Conservation (phyloP, 352 stramenopile genomes). For the Blastocystis sp. region DNA sequence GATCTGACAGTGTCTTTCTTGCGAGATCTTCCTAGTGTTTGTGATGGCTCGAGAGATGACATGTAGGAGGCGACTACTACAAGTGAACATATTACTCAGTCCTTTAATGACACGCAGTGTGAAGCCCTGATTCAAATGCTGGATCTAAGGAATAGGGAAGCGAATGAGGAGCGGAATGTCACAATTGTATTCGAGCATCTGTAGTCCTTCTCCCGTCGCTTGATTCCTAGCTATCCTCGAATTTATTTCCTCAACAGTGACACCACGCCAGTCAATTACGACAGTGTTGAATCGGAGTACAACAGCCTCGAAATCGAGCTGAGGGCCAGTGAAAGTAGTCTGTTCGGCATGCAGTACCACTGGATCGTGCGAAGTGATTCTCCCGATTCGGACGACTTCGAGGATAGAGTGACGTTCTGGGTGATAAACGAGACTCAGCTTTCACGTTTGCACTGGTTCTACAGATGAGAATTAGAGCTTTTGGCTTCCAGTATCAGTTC, state of each 20-base stretch:
- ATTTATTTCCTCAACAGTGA: conserved; percentile 25
- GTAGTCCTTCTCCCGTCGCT: not conserved
- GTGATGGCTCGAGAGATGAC: not conserved
- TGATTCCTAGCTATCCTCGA: conserved; percentile 5
- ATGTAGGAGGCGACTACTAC: not conserved
- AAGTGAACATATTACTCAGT: not conserved
- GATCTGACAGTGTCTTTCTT: not conserved
- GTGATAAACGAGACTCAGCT: conserved; percentile 42
- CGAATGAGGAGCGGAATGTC: not conserved
- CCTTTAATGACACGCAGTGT: conserved; percentile 8
- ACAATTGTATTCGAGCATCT: not conserved
- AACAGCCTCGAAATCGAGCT: conserved; percentile 17
- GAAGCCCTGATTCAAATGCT: not conserved
- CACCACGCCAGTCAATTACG: not conserved
- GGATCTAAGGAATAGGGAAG: not conserved
- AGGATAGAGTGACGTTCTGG: conserved; percentile 18
- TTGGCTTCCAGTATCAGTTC: conserved; percentile 17
- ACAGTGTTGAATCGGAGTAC: not conserved
- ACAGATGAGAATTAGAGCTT: not conserved
- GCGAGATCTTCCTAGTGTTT: not conserved
- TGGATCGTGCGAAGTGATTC: conserved; percentile 19
- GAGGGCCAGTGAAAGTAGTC: not conserved
- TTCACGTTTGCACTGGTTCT: not conserved
- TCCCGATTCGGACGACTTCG: not conserved
- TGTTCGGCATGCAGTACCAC: conserved; percentile 21